phyloP scores from a whole-genome alignment of 2,329 filamentous ascomycete species.

The Calonectria multiphialidica region DNA sequence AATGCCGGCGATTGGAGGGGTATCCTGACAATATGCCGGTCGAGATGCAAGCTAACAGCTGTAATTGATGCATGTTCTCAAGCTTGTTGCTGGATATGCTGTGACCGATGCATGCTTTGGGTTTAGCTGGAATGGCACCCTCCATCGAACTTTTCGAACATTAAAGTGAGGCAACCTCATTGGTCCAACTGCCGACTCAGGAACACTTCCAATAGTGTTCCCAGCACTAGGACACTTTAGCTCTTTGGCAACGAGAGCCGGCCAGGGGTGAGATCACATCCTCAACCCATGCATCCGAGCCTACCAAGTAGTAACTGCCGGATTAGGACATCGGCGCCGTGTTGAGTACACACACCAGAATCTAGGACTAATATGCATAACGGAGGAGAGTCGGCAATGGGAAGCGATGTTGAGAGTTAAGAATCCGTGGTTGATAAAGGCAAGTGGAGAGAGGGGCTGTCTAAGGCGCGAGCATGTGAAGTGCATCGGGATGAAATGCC shows the following conservation, averaged over 20 bases:
- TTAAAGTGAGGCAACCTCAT: slow-evolving; percentile 6
- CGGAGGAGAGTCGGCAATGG: not conserved
- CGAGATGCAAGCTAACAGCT: slow-evolving; percentile 3
- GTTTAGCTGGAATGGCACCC: slow-evolving; percentile 19
- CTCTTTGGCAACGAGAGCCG: slow-evolving; percentile 22
- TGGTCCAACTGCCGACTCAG: not conserved
- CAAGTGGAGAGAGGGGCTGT: not conserved
- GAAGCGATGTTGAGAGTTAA: slow-evolving; percentile 8
- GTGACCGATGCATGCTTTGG: not conserved
- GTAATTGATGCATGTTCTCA: slow-evolving; percentile 32
- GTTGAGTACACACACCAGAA: slow-evolving; percentile 24
- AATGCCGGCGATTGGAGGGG: slow-evolving; percentile 22
- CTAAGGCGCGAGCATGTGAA: not conserved
- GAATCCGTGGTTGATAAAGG: slow-evolving; percentile 3
- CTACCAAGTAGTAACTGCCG: slow-evolving; percentile 34
- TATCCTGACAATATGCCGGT: slow-evolving; percentile 19
- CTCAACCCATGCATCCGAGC: not conserved
- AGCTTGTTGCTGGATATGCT: slow-evolving; percentile 12
- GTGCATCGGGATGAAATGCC: not conserved
- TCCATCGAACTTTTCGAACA: slow-evolving; percentile 12
- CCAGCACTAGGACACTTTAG: slow-evolving; percentile 18
- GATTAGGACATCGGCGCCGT: slow-evolving; percentile 34
- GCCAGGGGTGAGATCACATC: slow-evolving; percentile 5
- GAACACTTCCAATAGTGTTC: slow-evolving; percentile 5
- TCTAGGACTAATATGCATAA: not conserved